Percentiles rank a stretch among this genome's conserved stretches.
Conservation (phyloP, 768 basidiomycete genomes). For the Phaffia australis region DNA sequence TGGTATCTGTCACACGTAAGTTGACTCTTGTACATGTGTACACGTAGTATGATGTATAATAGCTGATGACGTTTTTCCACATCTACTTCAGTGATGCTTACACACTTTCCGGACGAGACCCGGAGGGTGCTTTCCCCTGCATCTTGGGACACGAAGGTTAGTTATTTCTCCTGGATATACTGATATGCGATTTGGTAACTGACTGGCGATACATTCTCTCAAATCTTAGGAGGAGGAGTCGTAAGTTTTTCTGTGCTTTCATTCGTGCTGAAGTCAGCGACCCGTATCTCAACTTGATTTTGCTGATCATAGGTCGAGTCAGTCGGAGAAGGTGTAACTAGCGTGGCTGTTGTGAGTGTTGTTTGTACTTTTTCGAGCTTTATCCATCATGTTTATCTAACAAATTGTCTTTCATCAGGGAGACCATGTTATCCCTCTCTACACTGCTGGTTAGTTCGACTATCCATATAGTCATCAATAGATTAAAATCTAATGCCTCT, state of each 20-base stretch:
- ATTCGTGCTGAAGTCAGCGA: neutral
- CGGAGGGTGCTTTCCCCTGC: conserved; percentile 51
- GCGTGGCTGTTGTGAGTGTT: conserved; percentile 48
- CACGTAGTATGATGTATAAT: neutral
- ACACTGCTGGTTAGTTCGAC: conserved; percentile 62
- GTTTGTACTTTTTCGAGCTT: neutral
- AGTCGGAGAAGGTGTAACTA: conserved; percentile 90
- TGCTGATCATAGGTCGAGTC: conserved; percentile 64
- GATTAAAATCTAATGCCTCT: neutral
- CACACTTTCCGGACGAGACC: conserved; percentile 88
- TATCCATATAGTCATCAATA: neutral
- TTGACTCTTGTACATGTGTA: neutral
- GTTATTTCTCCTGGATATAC: neutral
- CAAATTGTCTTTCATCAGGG: conserved; percentile 43
- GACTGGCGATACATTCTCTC: too few relatives aligned
- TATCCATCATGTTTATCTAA: conserved; percentile 2
- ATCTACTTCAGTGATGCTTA: conserved; percentile 57
- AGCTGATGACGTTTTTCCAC: neutral
- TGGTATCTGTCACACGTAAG: conserved; percentile 84
- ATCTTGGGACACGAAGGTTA: conserved; percentile 81
- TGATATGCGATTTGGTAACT: neutral
- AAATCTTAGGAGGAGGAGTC: conserved; percentile 11
- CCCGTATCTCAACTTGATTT: neutral
- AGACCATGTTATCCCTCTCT: conserved; percentile 94
- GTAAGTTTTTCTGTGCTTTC: neutral